Evolutionary conservation across 2,329 filamentous ascomycete species (phyloP).

Genomic region (Pseudohalonectria lignicola): DNA sequence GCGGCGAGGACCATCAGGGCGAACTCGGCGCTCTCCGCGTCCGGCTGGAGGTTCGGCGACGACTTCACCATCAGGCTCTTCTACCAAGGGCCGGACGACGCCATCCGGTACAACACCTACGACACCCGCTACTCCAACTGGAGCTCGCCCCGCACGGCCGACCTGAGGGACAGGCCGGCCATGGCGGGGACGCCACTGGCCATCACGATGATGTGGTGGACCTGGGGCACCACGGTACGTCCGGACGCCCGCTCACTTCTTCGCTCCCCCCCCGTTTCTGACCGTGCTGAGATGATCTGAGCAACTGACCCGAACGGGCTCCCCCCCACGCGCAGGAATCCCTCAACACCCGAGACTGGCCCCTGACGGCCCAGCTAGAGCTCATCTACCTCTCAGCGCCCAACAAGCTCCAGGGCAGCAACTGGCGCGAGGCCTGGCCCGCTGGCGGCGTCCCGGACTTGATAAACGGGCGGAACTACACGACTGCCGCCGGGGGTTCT

Average conservation of each 20-base stretch:
- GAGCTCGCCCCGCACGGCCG: not conserved
- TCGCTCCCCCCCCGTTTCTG: too few species aligned
- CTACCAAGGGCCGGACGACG: constrained; percentile 4
- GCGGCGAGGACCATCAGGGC: constrained; percentile 1
- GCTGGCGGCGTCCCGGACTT: not conserved
- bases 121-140: constrained; percentile 2
- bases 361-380: constrained; percentile 2
- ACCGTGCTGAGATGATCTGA: too few species aligned
- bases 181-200: not conserved
- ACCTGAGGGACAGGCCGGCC: not conserved
- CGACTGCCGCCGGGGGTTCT: constrained; percentile 3
- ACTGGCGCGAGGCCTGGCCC: not conserved
- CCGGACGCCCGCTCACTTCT: too few species aligned
- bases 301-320: too few species aligned
- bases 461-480: not conserved
- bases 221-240: too few species aligned
- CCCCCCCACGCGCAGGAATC: too few species aligned
- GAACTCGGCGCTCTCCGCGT: constrained; percentile 5
- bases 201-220: not conserved
- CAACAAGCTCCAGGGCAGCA: not conserved
- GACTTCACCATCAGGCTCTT: constrained; percentile 5
- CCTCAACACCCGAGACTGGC: not conserved
- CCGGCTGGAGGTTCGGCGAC: constrained; percentile 4
- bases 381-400: constrained; percentile 4
- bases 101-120: constrained; percentile 3